A percentile compares a stretch with the other conserved stretches of the same genome.
Evolutionary conservation across 2,329 filamentous ascomycete species (phyloP).

Genomic region (Verticillium nonalfalfae): DNA sequence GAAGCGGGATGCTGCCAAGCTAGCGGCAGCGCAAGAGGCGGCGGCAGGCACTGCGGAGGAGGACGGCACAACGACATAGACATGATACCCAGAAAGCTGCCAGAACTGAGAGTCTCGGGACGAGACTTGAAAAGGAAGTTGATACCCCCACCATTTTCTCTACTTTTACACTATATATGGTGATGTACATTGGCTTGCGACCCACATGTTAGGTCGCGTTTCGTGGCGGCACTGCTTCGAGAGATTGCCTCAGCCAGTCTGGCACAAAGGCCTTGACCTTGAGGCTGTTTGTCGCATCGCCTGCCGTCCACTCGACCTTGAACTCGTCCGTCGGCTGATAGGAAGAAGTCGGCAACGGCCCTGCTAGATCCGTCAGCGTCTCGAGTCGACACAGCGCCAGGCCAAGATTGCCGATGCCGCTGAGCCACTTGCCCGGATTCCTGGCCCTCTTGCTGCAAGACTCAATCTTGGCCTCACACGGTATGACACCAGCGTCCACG

Average conservation of each 20-base stretch:
- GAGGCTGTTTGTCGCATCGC: conserved; percentile 25
- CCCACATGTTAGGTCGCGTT: not conserved
- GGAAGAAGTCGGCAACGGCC: conserved; percentile 65
- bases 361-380: conserved; percentile 75
- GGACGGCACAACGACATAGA: conserved; percentile 10
- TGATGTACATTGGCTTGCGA: not conserved
- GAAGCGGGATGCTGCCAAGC: conserved; percentile 43
- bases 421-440: conserved; percentile 74
- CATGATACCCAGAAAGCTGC: not conserved
- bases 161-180: not conserved
- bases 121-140: not conserved
- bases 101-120: not conserved
- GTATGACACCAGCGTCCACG: conserved; percentile 23
- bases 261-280: conserved; percentile 80
- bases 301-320: conserved; percentile 9
- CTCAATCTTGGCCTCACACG: conserved; percentile 41
- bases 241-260: conserved; percentile 54
- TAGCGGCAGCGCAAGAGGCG: conserved; percentile 47
- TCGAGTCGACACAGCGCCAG: conserved; percentile 82
- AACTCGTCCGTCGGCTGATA: conserved; percentile 39
- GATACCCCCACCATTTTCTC: conserved; percentile 1
- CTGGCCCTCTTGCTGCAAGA: conserved; percentile 53
- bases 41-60: conserved; percentile 20
- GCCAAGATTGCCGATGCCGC: conserved; percentile 77
- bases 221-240: conserved; percentile 19